These are phyloP conservation scores for Vachellia collinsii DNA, from an alignment of 306 rosid genomes.

Conservation along the genomic window DNA sequence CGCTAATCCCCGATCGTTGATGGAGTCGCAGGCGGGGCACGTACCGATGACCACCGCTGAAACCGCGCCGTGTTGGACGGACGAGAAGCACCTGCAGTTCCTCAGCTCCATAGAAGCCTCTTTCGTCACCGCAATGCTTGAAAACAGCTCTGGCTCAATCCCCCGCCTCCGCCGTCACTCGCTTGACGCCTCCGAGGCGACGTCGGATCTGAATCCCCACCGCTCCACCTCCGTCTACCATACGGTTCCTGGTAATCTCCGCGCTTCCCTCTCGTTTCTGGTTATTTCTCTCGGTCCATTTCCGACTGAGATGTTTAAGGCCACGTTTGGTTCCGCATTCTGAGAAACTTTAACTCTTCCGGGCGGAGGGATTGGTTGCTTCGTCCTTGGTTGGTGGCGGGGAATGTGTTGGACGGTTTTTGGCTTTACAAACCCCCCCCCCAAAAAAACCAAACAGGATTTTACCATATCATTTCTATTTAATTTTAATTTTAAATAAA, in stretches of 20 bases:
- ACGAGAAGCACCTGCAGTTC: conserved; percentile 75
- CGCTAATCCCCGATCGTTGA: conserved; percentile 2
- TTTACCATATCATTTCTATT: neutral
- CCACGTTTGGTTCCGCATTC: neutral
- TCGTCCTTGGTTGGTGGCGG: neutral
- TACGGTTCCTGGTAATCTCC: conserved; percentile 50
- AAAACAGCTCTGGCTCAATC: conserved; percentile 23
- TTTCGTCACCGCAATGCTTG: conserved; percentile 74
- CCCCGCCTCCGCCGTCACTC: conserved; percentile 62
- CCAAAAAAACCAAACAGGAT: neutral
- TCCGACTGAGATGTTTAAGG: neutral
- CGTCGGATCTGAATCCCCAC: conserved; percentile 54
- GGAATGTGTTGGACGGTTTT: neutral
- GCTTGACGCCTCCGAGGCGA: conserved; percentile 74
- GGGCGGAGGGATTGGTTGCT: neutral
- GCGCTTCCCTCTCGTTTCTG: neutral
- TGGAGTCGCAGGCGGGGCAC: conserved; percentile 1
- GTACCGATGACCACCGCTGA: neutral
- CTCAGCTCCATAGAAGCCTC: conserved; percentile 78
- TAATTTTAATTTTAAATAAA: too few relatives aligned
- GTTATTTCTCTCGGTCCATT: neutral
- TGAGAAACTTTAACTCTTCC: neutral
- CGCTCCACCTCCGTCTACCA: conserved; percentile 32
- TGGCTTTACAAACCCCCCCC: neutral
- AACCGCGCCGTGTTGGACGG: conserved; percentile 58